These are phyloP conservation scores for Ustilago hordei DNA, from an alignment of 1,284 basidiomycete species.

Conservation along the genomic window DNA sequence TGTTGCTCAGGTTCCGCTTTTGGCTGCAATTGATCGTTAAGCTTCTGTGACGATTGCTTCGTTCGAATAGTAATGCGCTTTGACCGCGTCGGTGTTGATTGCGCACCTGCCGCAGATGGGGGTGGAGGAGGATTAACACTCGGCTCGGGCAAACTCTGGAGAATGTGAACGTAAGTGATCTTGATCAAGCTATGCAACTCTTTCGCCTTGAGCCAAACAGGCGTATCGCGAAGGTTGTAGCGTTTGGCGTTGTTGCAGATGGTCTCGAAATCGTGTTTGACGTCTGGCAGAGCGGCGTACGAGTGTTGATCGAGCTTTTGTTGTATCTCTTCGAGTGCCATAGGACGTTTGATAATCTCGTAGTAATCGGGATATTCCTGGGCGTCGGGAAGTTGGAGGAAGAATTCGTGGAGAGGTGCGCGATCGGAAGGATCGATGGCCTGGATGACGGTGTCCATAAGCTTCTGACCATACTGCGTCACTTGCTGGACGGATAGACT, in stretches of 20 bases:
- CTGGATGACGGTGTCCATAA: constrained; percentile 50
- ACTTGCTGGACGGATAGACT: constrained; percentile 34
- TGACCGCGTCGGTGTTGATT: constrained; percentile 23
- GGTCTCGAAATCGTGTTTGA: constrained; percentile 83
- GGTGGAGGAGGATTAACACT: constrained; percentile 16
- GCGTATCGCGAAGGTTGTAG: constrained; percentile 88
- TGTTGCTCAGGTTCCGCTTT: constrained; percentile 8
- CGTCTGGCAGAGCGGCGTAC: constrained; percentile 79
- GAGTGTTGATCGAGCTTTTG: constrained; percentile 76
- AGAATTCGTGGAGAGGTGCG: constrained; percentile 76
- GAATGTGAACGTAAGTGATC: constrained; percentile 56
- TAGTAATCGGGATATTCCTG: constrained; percentile 92
- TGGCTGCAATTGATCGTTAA: constrained; percentile 25
- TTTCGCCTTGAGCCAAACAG: constrained; percentile 86
- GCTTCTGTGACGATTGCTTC: constrained; percentile 36
- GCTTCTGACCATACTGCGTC: constrained; percentile 26
- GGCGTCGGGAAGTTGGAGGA: constrained; percentile 81
- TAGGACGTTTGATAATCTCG: constrained; percentile 82
- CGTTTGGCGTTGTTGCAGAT: constrained; percentile 90
- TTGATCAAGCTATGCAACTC: constrained; percentile 71
- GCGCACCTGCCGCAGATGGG: constrained; percentile 2
- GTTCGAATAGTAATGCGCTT: constrained; percentile 46
- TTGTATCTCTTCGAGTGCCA: constrained; percentile 84
- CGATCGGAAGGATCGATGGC: constrained; percentile 51
- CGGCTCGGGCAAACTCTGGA: constrained; percentile 45